Evolutionary conservation across 2,329 filamentous ascomycete species (phyloP).

Genomic region (Monilinia fructicola): DNA sequence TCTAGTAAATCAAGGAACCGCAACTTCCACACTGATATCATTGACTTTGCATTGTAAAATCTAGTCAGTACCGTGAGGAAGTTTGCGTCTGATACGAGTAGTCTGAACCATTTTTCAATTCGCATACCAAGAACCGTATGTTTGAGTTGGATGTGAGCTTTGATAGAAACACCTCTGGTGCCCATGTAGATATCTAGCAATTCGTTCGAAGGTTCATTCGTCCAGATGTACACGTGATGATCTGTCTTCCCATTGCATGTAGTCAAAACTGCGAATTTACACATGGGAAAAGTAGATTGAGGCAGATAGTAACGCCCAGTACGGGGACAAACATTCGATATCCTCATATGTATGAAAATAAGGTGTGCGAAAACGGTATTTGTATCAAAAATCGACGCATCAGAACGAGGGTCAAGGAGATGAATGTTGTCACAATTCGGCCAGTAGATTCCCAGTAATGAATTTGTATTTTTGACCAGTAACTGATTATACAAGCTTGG

Average conservation of each 20-base stretch:
- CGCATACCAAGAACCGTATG: background rate
- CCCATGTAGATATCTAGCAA: background rate
- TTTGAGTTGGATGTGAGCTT: background rate
- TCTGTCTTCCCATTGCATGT: background rate
- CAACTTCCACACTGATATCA: background rate
- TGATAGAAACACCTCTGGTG: background rate
- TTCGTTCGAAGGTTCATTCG: background rate
- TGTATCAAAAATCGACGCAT: background rate
- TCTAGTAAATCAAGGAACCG: background rate
- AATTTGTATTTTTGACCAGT: conserved; percentile 13
- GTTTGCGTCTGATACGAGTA: background rate
- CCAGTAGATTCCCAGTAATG: conserved; percentile 6
- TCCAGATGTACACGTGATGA: background rate
- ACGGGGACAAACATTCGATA: background rate
- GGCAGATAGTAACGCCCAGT: background rate
- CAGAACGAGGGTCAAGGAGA: background rate
- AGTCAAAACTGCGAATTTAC: background rate
- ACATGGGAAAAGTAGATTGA: background rate
- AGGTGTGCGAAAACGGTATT: background rate
- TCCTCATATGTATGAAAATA: background rate
- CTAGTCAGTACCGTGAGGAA: background rate
- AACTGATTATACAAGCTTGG: background rate
- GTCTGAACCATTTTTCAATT: background rate
- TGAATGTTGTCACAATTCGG: background rate
- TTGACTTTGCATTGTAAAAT: background rate